A percentile compares a stretch with the other conserved stretches of the same genome.
Evolutionary conservation across 2,329 filamentous ascomycete genomes (phyloP).

Genomic region (Colletotrichum neosansevieriae): DNA sequence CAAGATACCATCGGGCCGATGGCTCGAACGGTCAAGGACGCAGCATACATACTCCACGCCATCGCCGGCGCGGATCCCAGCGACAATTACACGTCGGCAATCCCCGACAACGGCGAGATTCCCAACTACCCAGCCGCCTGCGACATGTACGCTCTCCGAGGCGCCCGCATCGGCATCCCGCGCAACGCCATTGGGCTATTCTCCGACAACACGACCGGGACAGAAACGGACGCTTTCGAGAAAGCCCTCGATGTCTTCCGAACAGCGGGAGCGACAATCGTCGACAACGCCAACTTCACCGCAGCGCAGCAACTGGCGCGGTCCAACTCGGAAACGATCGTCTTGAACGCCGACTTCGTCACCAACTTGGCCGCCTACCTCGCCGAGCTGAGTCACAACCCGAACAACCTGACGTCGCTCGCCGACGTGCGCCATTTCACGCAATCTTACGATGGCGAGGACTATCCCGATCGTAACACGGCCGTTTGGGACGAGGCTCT

Average conservation of each 20-base stretch:
- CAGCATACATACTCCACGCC: constrained; percentile 68
- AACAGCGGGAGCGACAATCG: constrained; percentile 68
- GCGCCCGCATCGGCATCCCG: constrained; percentile 73
- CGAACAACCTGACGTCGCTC: constrained; percentile 63
- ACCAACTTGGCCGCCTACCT: constrained; percentile 68
- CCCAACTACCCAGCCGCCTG: constrained; percentile 72
- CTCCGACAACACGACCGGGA: constrained; percentile 36
- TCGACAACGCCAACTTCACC: constrained; percentile 64
- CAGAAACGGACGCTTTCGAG: constrained; percentile 63
- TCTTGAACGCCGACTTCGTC: constrained; percentile 72
- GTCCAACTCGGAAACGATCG: constrained; percentile 46
- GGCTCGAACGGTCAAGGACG: constrained; percentile 72
- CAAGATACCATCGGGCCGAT: constrained; percentile 75
- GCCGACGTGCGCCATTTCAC: constrained; percentile 68
- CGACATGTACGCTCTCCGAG: constrained; percentile 63
- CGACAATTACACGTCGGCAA: constrained; percentile 72
- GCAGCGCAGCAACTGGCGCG: constrained; percentile 43
- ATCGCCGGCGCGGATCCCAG: constrained; percentile 70
- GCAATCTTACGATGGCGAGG: constrained; percentile 62
- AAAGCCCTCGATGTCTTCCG: constrained; percentile 62
- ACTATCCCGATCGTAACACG: constrained; percentile 73
- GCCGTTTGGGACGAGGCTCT: constrained; percentile 66
- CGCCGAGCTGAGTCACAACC: constrained; percentile 66
- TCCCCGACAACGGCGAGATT: constrained; percentile 66
- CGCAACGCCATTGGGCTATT: constrained; percentile 65